Base-by-base conservation (phyloP, 192 early-diverging fungal genomes). In the Jimgerdemannia flammicorona region DNA sequence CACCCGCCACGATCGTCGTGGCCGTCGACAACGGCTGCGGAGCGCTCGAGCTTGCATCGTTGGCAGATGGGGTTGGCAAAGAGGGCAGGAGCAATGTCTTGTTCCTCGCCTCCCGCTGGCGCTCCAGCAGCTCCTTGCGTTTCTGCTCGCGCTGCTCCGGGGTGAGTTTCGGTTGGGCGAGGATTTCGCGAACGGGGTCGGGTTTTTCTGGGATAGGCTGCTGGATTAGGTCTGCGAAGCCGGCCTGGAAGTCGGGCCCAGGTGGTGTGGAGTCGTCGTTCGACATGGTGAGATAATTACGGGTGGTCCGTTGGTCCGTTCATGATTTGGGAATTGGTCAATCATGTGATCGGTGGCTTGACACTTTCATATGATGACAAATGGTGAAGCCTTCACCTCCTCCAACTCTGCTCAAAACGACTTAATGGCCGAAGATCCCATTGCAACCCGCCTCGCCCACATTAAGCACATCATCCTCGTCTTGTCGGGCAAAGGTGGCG, bases 401-500 rank as follows among this genome's bases (percentile, higher is more conserved):
- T 29, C 29, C 29, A 29, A 29, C 29, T 29, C 29, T 29, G 29
- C 29, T 29, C 29, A 29, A 29, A 29, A 29, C 29, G 29, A 29
- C 29, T 29, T 29, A 29, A 29, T 29, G 29, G 29, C 29, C 29
- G 29, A 29, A 29, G 81, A 88, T 10, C 40, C 90, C 3, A 91
- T 95, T 40, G 84, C 86, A 18, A 83, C 91, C 63, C 86, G 91
- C 11, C 84, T 95, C 75, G 65, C 71, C 3, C 77, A 67, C 41
- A 86, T 92, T 29, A 93, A 94, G 80, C 94, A 96, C 83, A 96
- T 96, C 70, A 84, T 98, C 17, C 85, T 99, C 7, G 91, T 99
- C 14, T 90, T 99, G n/a, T 97, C 96, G 0, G 98, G 98, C 41
- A 99, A 99, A 80, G 98, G 98, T 74, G 98, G 98, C 43, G 98